phyloP scores from a whole-genome alignment of 768 basidiomycete species.

The Lepiota brunneoincarnata region DNA sequence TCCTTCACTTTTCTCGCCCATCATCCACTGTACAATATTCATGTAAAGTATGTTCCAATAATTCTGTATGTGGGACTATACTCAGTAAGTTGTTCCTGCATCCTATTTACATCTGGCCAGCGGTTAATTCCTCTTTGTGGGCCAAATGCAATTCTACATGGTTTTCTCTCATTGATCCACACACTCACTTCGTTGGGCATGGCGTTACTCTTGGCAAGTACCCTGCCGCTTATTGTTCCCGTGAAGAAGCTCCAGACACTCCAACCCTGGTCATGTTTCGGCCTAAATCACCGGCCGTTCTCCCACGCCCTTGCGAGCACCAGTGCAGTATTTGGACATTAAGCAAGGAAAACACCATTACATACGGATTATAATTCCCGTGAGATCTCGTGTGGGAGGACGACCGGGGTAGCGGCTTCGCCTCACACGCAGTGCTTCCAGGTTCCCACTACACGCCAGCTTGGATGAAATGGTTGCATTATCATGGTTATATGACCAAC shows the following conservation, averaged over 20 bases:
- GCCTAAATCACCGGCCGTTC: not conserved
- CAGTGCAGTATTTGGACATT: constrained; percentile 5
- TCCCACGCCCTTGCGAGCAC: constrained; percentile 8
- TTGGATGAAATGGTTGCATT: not conserved
- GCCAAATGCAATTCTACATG: not conserved
- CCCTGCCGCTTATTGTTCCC: not conserved
- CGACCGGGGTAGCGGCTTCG: not conserved
- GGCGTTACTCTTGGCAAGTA: not conserved
- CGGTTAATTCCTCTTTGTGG: not conserved
- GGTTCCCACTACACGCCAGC: not conserved
- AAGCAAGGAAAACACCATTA: not conserved
- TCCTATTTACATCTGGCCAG: not conserved
- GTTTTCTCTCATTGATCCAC: not conserved
- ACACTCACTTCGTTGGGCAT: no score
- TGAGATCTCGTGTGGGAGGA: not conserved
- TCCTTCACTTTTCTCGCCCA: constrained; percentile 13
- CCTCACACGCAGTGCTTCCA: not conserved
- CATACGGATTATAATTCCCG: not conserved
- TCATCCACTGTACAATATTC: constrained; percentile 9
- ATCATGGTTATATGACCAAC: constrained; percentile 2
- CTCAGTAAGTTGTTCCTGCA: not conserved
- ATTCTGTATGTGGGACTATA: not conserved
- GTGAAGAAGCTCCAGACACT: not conserved
- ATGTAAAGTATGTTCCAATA: constrained; percentile 5
- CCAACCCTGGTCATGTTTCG: not conserved